These are phyloP conservation scores for Aspergillus mulundensis DNA, from an alignment of 495 filamentous ascomycete genomes.

Conservation along the genomic window DNA sequence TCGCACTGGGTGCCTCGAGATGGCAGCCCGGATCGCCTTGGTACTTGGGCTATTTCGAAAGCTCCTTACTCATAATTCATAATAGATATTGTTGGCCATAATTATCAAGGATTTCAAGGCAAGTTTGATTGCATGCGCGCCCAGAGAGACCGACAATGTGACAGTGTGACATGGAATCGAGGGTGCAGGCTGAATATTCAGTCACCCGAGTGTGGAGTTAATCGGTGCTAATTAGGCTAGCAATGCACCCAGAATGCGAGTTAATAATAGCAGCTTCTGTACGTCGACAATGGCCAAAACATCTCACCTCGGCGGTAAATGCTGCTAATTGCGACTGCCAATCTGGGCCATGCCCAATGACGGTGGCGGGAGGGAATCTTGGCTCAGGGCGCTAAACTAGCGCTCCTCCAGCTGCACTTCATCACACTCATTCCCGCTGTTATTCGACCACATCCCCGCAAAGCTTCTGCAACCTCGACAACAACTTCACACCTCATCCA, in stretches of 20 bases:
- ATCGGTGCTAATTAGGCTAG: not conserved
- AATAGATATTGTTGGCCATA: not conserved
- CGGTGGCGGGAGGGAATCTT: conserved; percentile 17
- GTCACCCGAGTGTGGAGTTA: not conserved
- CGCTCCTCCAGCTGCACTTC: conserved; percentile 10
- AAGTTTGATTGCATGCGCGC: not conserved
- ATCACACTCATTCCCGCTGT: conserved; percentile 3
- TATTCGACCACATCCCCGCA: conserved; percentile 9
- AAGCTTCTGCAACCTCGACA: conserved; percentile 4
- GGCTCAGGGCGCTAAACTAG: conserved; percentile 23
- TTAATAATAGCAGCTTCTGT: conserved; percentile 1
- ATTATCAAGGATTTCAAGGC: not conserved
- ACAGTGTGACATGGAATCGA: not conserved
- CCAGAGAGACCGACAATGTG: not conserved
- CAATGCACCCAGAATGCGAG: not conserved
- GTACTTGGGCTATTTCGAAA: not conserved
- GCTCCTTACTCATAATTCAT: not conserved
- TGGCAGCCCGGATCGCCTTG: not conserved
- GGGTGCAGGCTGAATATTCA: not conserved
- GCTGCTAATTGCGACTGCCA: conserved; percentile 13
- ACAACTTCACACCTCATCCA: not conserved
- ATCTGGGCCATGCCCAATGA: conserved; percentile 3
- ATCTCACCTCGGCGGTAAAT: conserved; percentile 4
- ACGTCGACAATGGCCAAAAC: not conserved
- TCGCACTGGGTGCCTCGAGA: not conserved